phyloP scores from a whole-genome alignment of 345 rosid genomes.

The Adansonia digitata region DNA sequence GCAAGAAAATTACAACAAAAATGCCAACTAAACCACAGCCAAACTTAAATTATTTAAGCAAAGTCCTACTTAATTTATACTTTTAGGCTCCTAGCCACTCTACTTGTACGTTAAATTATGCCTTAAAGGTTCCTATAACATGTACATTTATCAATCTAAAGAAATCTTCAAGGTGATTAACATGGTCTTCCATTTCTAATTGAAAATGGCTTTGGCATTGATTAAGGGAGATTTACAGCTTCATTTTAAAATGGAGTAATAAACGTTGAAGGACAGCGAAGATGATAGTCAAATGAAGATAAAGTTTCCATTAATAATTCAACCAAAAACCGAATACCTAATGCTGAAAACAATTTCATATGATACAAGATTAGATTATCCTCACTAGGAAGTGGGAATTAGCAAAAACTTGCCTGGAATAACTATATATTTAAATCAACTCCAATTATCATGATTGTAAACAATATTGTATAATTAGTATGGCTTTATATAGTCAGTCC shows the following conservation, averaged over 20 bases:
- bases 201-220: background rate
- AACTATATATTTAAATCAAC: background rate
- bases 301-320: background rate
- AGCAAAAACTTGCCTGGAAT: background rate
- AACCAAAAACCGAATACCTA: background rate
- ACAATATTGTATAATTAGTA: background rate
- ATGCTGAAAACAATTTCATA: background rate
- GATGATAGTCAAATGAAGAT: background rate
- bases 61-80: background rate
- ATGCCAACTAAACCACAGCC: background rate
- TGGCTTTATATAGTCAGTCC: conserved; percentile 10
- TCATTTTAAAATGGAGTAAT: background rate
- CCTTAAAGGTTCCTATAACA: background rate
- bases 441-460: background rate
- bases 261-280: too few relatives aligned
- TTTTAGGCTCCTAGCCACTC: background rate
- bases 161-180: background rate
- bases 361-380: background rate
- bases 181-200: background rate
- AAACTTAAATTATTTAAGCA: background rate
- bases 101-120: background rate
- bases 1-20: background rate
- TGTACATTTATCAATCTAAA: background rate
- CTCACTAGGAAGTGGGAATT: background rate
- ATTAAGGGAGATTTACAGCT: background rate